Percentiles rank a stretch among this genome's conserved stretches.
These are phyloP conservation scores for Barnettozyma wickerhamii DNA, from an alignment of 805 yeast species.

Conservation along the genomic window DNA sequence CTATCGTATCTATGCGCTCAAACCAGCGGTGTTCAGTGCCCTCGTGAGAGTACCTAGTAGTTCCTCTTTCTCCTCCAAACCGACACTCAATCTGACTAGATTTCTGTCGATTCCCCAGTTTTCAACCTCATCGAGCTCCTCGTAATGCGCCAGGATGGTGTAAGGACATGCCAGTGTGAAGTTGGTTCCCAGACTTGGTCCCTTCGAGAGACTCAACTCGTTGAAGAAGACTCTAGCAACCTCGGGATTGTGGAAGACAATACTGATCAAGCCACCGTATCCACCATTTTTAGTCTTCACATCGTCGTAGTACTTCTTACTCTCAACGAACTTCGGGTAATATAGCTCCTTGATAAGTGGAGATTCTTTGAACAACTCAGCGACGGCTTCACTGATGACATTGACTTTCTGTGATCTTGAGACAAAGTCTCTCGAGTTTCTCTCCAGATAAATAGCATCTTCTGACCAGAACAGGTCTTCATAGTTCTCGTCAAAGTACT, in stretches of 20 bases:
- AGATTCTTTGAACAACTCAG: slow-evolving; percentile 46
- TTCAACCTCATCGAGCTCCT: slow-evolving; percentile 73
- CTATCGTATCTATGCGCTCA: not conserved
- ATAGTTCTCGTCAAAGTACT: slow-evolving; percentile 46
- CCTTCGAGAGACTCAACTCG: slow-evolving; percentile 66
- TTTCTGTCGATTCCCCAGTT: slow-evolving; percentile 80
- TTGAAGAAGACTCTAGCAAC: slow-evolving; percentile 76
- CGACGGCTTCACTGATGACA: slow-evolving; percentile 48
- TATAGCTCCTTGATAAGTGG: slow-evolving; percentile 55
- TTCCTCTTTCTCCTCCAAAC: slow-evolving; percentile 68
- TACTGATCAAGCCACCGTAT: slow-evolving; percentile 81
- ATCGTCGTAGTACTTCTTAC: slow-evolving; percentile 64
- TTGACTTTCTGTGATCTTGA: slow-evolving; percentile 52
- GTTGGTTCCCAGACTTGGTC: slow-evolving; percentile 89
- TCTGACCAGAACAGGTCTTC: slow-evolving; percentile 88
- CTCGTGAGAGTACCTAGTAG: slow-evolving; percentile 29
- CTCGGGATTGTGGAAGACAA: slow-evolving; percentile 59
- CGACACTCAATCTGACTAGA: slow-evolving; percentile 78
- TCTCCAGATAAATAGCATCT: slow-evolving; percentile 87
- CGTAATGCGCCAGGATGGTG: slow-evolving; percentile 79
- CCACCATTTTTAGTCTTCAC: slow-evolving; percentile 71
- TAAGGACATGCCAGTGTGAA: slow-evolving; percentile 89
- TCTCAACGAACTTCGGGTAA: slow-evolving; percentile 59
- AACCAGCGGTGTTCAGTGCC: slow-evolving; percentile 21
- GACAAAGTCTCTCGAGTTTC: slow-evolving; percentile 88